Conservation (phyloP, 805 yeast genomes). For the Candida chauliodis region DNA sequence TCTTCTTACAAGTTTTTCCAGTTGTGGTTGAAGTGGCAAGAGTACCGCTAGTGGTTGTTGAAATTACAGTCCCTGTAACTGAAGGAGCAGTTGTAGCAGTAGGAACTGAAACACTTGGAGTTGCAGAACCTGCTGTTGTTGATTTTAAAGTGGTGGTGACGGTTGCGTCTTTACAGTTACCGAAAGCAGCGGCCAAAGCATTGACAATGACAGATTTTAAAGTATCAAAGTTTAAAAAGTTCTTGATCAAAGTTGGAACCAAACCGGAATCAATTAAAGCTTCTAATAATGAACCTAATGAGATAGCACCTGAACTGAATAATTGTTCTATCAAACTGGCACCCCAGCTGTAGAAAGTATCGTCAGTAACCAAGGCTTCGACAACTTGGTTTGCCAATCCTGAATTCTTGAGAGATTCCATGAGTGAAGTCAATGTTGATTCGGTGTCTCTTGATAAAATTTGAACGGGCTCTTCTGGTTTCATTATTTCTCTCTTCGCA, state of each 20-base stretch:
- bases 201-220: constrained; percentile 38
- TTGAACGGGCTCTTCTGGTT: constrained; percentile 1
- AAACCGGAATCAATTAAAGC: constrained; percentile 36
- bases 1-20: constrained; percentile 18
- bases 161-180: constrained; percentile 30
- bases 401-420: constrained; percentile 42
- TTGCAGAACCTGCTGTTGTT: constrained; percentile 13
- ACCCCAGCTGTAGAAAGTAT: constrained; percentile 36
- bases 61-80: not conserved
- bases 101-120: constrained; percentile 9
- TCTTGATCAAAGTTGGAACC: constrained; percentile 32
- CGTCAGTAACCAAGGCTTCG: constrained; percentile 33
- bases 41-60: constrained; percentile 5
- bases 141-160: constrained; percentile 19
- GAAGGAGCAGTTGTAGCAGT: constrained; percentile 8
- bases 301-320: constrained; percentile 26
- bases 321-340: constrained; percentile 31
- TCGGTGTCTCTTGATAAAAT: constrained; percentile 13
- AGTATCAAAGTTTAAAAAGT: constrained; percentile 35
- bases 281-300: constrained; percentile 22
- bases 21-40: constrained; percentile 2
- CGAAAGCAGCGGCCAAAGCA: constrained; percentile 41
- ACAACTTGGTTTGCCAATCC: constrained; percentile 41
- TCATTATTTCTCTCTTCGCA: constrained; percentile 13
- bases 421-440: constrained; percentile 28